Percentiles rank a stretch among this genome's conserved stretches.
Conservation (phyloP, 2,329 filamentous ascomycete species). For the Penicillium sp. region DNA sequence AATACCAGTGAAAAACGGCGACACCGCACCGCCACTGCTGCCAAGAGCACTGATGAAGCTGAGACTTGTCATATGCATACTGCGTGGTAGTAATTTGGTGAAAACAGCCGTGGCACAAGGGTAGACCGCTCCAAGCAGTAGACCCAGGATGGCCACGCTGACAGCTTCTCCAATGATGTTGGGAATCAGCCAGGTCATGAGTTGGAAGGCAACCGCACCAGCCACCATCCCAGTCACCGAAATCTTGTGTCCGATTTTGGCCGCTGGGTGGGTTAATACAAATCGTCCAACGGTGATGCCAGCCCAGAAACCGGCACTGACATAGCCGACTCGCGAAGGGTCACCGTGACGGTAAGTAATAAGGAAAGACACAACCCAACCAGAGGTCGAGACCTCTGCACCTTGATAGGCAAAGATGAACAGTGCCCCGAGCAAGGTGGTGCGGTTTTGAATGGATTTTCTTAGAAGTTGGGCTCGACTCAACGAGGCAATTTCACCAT, state of each 20-base stretch:
- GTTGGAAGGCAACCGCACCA: slow-evolving; percentile 61
- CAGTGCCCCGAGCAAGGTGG: slow-evolving; percentile 66
- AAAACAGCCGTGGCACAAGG: slow-evolving; percentile 60
- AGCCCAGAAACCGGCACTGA: slow-evolving; percentile 63
- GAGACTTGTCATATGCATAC: slow-evolving; percentile 38
- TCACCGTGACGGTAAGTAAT: slow-evolving; percentile 66
- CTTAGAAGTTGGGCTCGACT: slow-evolving; percentile 39
- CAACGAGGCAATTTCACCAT: slow-evolving; percentile 21
- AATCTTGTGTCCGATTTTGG: slow-evolving; percentile 62
- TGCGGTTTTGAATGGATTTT: slow-evolving; percentile 47
- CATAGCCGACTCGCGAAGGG: slow-evolving; percentile 68
- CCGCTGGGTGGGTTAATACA: slow-evolving; percentile 59
- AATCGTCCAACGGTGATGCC: slow-evolving; percentile 75
- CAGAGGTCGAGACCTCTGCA: slow-evolving; percentile 74
- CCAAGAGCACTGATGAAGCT: slow-evolving; percentile 39
- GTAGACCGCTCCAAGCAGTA: slow-evolving; percentile 73
- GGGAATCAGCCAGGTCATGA: slow-evolving; percentile 73
- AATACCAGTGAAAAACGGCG: slow-evolving; percentile 46
- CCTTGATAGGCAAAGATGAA: slow-evolving; percentile 87
- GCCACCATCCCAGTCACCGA: slow-evolving; percentile 60
- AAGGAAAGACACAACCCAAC: slow-evolving; percentile 82
- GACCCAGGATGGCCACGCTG: slow-evolving; percentile 61
- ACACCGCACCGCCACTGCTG: slow-evolving; percentile 40
- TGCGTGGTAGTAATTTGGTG: slow-evolving; percentile 49
- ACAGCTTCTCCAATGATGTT: slow-evolving; percentile 67